Base-by-base conservation (phyloP, 208 protist species). In the Vickermania spadyakhi region DNA sequence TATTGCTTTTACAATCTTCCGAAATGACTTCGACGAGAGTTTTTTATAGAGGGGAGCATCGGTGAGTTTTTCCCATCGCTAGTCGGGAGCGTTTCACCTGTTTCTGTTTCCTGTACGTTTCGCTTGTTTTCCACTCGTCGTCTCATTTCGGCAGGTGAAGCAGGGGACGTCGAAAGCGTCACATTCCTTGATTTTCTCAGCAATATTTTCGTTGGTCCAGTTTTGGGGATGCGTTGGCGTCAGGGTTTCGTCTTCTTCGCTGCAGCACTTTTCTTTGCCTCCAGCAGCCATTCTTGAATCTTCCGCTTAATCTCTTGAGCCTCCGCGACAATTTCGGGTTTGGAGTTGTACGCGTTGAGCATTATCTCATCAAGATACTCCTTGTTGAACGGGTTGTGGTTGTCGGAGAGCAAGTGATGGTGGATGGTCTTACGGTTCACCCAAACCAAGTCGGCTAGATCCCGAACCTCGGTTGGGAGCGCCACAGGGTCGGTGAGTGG, bases 371-470 rank as follows among this genome's bases (percentile, higher is more conserved):
- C 86, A n/a, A 95, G 68, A 26, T 85, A 83, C 63, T 92, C 83
- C 30, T 95, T 95, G 13, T 84, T 95, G 67, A 91, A 95, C 0
- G 88, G 88, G 64, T 95, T 75, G 67, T 95, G 91, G 64, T 64
- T 80, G 57, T 92, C 83, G 13, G 89, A 91, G 28, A 95, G 72
- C 21, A 95, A 74, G 2, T 81, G 61, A 68, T 95, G 89, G 60
- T 91, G 89, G 52, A 93, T 68, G 26, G 89, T 93, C 60, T 89
- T 80, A 31, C 74, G 64, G 64, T 95, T 95, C 14, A 91, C 77
- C 42, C 82, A 91, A 23, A 93, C 77, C 27, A 95, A 50, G 49
- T 92, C 79, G 5, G 70, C 70, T 52, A 89, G 31, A 54, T 92
- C 79, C 70, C 89, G 89, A 22, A 91, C 75, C 41, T 91, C 84